These are phyloP conservation scores for Paramecium caudatum DNA, from an alignment of 73 alveolate genomes.

Conservation along the genomic window DNA sequence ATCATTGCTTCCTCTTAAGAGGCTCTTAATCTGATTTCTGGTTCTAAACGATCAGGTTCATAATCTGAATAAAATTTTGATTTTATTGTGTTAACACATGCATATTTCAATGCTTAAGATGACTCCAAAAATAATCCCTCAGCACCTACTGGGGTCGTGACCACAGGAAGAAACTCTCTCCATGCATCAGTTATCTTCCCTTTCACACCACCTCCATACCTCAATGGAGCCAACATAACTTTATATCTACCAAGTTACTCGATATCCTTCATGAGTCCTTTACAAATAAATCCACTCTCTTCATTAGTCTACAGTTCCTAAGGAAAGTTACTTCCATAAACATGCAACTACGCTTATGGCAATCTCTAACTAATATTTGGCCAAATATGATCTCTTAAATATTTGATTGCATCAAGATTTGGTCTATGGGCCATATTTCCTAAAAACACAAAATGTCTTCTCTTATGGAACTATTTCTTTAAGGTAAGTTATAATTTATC, in stretches of 20 bases:
- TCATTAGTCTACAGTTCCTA: slow-evolving; percentile 14
- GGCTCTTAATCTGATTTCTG: background rate
- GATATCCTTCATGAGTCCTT: slow-evolving; percentile 74
- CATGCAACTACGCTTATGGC: slow-evolving; percentile 75
- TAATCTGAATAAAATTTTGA: slow-evolving; percentile 45
- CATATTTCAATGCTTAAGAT: slow-evolving; percentile 29
- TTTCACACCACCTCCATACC: slow-evolving; percentile 84
- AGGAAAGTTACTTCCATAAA: slow-evolving; percentile 78
- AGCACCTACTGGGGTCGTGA: slow-evolving; percentile 83
- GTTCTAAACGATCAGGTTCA: background rate
- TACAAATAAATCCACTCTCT: slow-evolving; percentile 66
- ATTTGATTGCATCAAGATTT: slow-evolving; percentile 75
- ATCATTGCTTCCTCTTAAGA: background rate
- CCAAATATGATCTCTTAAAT: slow-evolving; percentile 73
- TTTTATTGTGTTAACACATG: slow-evolving; percentile 8
- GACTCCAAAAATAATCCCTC: slow-evolving; percentile 78
- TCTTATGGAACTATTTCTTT: background rate
- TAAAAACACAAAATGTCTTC: slow-evolving; percentile 78
- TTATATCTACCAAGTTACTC: slow-evolving; percentile 75
- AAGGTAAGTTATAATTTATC: background rate
- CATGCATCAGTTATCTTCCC: slow-evolving; percentile 82
- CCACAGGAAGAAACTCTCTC: slow-evolving; percentile 78
- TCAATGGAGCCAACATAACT: slow-evolving; percentile 77
- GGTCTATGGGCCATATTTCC: slow-evolving; percentile 80
- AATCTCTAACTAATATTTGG: slow-evolving; percentile 66